Percentiles rank a stretch among this genome's conserved stretches.
Conservation (phyloP, 305 asterid genomes). For the Rubia tinctorum region DNA sequence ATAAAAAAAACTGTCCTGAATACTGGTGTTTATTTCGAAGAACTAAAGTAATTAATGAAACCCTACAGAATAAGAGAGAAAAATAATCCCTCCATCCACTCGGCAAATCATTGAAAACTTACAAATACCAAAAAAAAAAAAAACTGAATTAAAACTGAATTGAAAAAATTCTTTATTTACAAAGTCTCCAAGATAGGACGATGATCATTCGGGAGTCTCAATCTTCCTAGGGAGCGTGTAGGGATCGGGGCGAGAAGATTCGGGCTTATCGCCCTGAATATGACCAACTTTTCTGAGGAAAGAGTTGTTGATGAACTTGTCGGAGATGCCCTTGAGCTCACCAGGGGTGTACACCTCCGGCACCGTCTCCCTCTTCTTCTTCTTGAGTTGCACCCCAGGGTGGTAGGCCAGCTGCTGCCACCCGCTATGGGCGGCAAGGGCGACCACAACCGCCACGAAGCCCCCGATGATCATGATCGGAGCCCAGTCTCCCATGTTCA, state of each 20-base stretch:
- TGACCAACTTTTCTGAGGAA: slow-evolving; percentile 18
- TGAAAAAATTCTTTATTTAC: neutral
- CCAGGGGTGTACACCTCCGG: slow-evolving; percentile 16
- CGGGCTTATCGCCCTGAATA: slow-evolving; percentile 12
- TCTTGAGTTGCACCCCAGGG: slow-evolving; percentile 13
- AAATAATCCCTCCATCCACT: no score
- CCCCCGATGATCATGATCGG: slow-evolving; percentile 17
- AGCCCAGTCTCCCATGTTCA: neutral
- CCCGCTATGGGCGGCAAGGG: slow-evolving; percentile 13
- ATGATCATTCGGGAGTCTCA: slow-evolving; percentile 7
- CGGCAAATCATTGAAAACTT: neutral
- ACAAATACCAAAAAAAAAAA: neutral
- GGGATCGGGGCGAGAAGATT: slow-evolving; percentile 15
- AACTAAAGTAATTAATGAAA: no score
- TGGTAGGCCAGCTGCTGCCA: slow-evolving; percentile 17
- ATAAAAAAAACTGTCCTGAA: no score
- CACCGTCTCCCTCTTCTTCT: slow-evolving; percentile 20
- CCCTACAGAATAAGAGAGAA: no score
- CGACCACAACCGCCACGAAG: neutral
- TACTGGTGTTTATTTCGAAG: no score
- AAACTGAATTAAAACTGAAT: neutral
- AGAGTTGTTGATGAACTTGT: slow-evolving; percentile 16
- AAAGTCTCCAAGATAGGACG: neutral
- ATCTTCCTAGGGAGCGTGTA: slow-evolving; percentile 4
- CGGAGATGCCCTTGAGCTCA: neutral